Conservation (phyloP, 2,329 filamentous ascomycete genomes). For the Daldinia sp. region DNA sequence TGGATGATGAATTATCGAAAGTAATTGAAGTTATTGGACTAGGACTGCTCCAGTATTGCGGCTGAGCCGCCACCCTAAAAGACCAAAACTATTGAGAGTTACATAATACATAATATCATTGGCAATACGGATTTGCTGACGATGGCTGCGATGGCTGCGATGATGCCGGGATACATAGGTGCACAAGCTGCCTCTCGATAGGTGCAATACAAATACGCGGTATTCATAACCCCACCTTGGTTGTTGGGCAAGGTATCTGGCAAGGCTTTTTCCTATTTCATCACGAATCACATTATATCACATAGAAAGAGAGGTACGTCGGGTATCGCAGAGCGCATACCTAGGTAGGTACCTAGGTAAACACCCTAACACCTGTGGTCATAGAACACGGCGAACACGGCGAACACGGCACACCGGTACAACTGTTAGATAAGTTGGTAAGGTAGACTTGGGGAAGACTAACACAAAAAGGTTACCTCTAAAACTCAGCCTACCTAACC, state of each 20-base stretch:
- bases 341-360: no score
- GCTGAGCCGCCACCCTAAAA: conserved; percentile 36
- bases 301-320: not conserved
- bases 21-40: conserved; percentile 12
- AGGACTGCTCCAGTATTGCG: conserved; percentile 38
- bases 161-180: conserved; percentile 7
- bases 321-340: not conserved
- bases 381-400: no score
- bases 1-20: conserved; percentile 23
- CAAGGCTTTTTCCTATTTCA: conserved; percentile 28
- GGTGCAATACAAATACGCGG: conserved; percentile 1
- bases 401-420: no score
- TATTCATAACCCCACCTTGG: conserved; percentile 8
- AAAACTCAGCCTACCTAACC: conserved; percentile 27
- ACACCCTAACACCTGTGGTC: no score
- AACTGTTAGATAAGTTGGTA: conserved; percentile 2
- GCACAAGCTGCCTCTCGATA: conserved; percentile 15
- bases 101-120: conserved; percentile 2
- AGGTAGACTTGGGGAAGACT: not conserved
- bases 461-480: conserved; percentile 21
- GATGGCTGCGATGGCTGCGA: no score
- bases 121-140: conserved; percentile 22
- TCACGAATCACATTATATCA: conserved; percentile 11
- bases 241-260: conserved; percentile 19
- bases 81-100: not conserved